Conservation (phyloP, 768 basidiomycete species). For the Macrolepiota albuminosa region DNA sequence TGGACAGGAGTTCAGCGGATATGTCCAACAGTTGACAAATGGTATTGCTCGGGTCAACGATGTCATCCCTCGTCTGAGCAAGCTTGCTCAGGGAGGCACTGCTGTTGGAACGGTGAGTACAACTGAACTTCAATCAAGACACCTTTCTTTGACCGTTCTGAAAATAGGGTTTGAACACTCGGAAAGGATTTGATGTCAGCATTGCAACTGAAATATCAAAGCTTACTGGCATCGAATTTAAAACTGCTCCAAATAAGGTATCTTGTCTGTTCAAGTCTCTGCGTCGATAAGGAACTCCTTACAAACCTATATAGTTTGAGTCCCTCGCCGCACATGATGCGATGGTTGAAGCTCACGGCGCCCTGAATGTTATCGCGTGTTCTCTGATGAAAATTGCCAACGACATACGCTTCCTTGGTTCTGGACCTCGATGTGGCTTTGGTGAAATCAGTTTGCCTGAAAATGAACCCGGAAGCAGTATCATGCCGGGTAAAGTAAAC, state of each 20-base stretch:
- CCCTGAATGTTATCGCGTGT: constrained; percentile 93
- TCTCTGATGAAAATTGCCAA: constrained; percentile 99
- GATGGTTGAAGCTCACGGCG: constrained; percentile 94
- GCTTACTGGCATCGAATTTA: constrained; percentile 85
- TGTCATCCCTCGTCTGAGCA: constrained; percentile 79
- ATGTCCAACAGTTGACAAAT: constrained; percentile 91
- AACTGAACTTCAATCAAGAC: not conserved
- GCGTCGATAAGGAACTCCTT: not conserved
- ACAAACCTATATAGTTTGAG: constrained; percentile 65
- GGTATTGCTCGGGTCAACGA: constrained; percentile 82
- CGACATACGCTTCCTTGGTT: constrained; percentile 96
- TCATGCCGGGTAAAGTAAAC: constrained; percentile 99
- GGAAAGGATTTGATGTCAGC: constrained; percentile 93
- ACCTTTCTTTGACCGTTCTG: not conserved
- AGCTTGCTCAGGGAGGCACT: constrained; percentile 96
- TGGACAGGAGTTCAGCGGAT: constrained; percentile 98
- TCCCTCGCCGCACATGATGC: constrained; percentile 98
- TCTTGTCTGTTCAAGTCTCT: not conserved
- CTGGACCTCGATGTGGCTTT: constrained; percentile 95
- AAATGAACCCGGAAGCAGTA: constrained; percentile 98
- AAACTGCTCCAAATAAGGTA: constrained; percentile 98
- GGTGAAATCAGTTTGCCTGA: constrained; percentile 94
- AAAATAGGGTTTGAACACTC: constrained; percentile 89
- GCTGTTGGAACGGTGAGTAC: constrained; percentile 90
- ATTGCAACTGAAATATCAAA: constrained; percentile 89